phyloP scores from a whole-genome alignment of 352 stramenopile species.

The Chrysophaeum taylorii region DNA sequence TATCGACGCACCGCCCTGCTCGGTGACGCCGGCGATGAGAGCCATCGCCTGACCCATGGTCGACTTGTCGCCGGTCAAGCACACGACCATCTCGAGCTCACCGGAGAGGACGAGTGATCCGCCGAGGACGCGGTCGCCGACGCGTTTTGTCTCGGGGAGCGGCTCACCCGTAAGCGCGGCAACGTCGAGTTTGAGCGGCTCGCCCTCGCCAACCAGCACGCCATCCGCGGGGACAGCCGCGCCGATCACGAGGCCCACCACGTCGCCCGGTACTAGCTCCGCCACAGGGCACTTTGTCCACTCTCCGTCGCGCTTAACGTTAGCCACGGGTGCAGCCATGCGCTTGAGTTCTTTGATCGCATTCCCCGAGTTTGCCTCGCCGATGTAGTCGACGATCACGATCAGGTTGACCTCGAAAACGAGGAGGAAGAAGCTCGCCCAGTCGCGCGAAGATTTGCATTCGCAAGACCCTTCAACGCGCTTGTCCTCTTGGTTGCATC shows the following conservation, averaged over 20 bases:
- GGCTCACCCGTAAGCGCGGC: constrained; percentile 83
- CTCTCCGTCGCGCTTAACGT: constrained; percentile 71
- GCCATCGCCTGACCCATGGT: constrained; percentile 76
- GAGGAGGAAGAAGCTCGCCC: too few species aligned
- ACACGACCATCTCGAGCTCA: constrained; percentile 78
- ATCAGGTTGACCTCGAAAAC: constrained; percentile 1
- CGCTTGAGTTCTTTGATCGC: constrained; percentile 70
- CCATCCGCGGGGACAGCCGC: constrained; percentile 80
- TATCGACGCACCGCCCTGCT: constrained; percentile 72
- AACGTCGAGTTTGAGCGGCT: constrained; percentile 71
- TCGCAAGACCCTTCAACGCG: too few species aligned
- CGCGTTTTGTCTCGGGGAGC: constrained; percentile 71
- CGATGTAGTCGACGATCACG: constrained; percentile 17
- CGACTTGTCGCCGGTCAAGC: constrained; percentile 65
- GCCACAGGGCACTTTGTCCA: constrained; percentile 47
- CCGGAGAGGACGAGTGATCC: constrained; percentile 63
- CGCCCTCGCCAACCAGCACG: constrained; percentile 52
- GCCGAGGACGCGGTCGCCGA: constrained; percentile 64
- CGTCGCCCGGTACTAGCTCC: constrained; percentile 80
- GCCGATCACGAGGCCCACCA: constrained; percentile 72
- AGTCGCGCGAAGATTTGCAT: too few species aligned
- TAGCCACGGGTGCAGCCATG: constrained; percentile 63
- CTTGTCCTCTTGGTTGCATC: too few species aligned
- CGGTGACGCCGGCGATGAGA: constrained; percentile 48
- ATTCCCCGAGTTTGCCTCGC: constrained; percentile 52